phyloP scores from a whole-genome alignment of 345 rosid species.

The Lepidium africanum region DNA sequence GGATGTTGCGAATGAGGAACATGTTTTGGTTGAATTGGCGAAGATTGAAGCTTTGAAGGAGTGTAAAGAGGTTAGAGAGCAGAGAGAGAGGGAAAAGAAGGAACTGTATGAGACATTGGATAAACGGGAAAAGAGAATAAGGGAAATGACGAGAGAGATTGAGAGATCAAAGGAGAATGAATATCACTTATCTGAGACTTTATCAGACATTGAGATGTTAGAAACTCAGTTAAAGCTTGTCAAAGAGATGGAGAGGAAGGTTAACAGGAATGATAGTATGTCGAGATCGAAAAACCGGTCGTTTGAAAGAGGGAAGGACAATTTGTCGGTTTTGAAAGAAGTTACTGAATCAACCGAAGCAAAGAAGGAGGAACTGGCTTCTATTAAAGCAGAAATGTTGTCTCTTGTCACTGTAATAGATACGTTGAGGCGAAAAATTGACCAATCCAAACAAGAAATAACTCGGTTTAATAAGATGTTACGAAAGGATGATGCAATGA shows the following conservation, averaged over 20 bases:
- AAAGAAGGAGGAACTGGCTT: constrained; percentile 55
- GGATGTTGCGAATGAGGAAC: constrained; percentile 69
- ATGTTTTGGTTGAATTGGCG: constrained; percentile 70
- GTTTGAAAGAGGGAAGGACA: constrained; percentile 13
- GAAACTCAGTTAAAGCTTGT: constrained; percentile 51
- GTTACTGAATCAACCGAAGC: constrained; percentile 47
- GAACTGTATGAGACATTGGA: constrained; percentile 31
- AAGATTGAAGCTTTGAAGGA: constrained; percentile 78
- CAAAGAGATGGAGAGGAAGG: constrained; percentile 38
- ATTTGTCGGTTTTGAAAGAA: constrained; percentile 30
- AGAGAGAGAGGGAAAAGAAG: constrained; percentile 35
- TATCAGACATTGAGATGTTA: constrained; percentile 46
- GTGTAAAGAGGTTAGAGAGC: constrained; percentile 40
- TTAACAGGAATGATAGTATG: constrained; percentile 27
- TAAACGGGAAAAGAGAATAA: constrained; percentile 28
- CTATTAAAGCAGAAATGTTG: constrained; percentile 46
- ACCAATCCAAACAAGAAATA: constrained; percentile 42
- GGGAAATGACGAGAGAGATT: constrained; percentile 36
- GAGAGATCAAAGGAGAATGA: constrained; percentile 46
- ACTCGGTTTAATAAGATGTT: constrained; percentile 36
- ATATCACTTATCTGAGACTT: constrained; percentile 45
- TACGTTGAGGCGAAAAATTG: constrained; percentile 53
- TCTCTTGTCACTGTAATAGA: constrained; percentile 62
- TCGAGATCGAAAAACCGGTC: constrained; percentile 22
- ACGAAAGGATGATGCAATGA: constrained; percentile 38